Evolutionary conservation across 768 basidiomycete species (phyloP), one percentile per base, ranked within the genome.

Genomic region (Boletus edulis): DNA sequence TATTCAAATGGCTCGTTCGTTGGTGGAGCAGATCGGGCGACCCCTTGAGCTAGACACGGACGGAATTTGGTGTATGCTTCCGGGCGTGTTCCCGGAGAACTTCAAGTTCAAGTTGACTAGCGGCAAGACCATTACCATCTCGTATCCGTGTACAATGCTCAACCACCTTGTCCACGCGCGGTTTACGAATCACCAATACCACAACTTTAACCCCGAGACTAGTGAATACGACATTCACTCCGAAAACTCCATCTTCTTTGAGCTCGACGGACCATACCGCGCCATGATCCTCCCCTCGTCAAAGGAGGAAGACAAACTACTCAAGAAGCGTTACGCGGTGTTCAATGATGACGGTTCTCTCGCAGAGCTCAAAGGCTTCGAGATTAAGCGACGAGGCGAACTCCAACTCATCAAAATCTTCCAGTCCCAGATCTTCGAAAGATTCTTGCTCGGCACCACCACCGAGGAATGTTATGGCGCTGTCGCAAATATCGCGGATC

Each of bases 11-110:
- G 96, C 97, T 14, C 85, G 97, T 37, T 88, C 94, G 54, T 81
- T 98, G 31, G 97, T 99, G 20, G 97, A 99, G 64, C 93, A 97
- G 73, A 94, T 99, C 51, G 97, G 97, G 4, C 86, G 97, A 9
- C 97, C 97, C 1, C 84, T 99, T 49, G 97, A 99, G 67, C 75
- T 99, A 61, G 97, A 99, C 70, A 99, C 97, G 14, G 97, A 99
- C 72, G 96, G 97, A 59, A 99, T 99, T 60, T 98, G 97, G 97
- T 99, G 97, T 73, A 99, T 99, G 97, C 85, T 98, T 22, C 97
- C 97, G 5, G 94, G 92, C 4, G 84, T 94, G 13, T 99, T 99
- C 72, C 97, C 97, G 3, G 97, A 98, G 73, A 92, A 97, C 72
- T 98, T 98, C 85, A 87, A 86, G 70, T 98, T 98, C 80, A 86